Evolutionary conservation across 1,284 basidiomycete species (phyloP).

Genomic region (Ceratobasidium sp.): DNA sequence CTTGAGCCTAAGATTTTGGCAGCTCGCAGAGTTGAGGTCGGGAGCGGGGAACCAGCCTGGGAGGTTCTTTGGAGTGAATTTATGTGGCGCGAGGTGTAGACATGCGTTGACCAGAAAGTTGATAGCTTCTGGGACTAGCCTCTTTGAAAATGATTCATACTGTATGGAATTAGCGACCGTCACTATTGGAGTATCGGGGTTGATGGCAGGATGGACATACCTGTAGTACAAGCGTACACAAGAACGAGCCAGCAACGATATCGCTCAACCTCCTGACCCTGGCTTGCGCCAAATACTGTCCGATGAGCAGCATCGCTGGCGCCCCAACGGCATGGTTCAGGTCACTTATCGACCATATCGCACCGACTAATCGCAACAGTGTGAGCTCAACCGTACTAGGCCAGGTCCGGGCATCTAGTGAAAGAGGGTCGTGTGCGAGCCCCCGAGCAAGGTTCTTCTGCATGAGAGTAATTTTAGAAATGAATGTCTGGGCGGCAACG

Average conservation of each 20-base stretch:
- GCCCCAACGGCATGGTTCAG: constrained; percentile 90
- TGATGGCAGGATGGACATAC: constrained; percentile 50
- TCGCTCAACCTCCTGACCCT: constrained; percentile 81
- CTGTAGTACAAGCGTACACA: constrained; percentile 80
- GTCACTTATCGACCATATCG: constrained; percentile 94
- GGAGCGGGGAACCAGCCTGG: constrained; percentile 78
- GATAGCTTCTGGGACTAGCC: constrained; percentile 89
- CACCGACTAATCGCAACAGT: constrained; percentile 82
- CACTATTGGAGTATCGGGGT: background rate
- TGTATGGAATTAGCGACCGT: constrained; percentile 58
- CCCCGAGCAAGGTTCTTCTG: constrained; percentile 93
- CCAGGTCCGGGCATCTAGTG: constrained; percentile 81
- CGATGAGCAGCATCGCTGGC: constrained; percentile 88
- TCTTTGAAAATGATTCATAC: constrained; percentile 86
- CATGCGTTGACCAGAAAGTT: constrained; percentile 82
- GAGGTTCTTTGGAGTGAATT: constrained; percentile 62
- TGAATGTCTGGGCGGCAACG: constrained; percentile 81
- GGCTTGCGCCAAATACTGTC: constrained; percentile 88
- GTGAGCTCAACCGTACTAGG: constrained; percentile 86
- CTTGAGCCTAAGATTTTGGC: constrained; percentile 48
- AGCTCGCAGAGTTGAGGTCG: constrained; percentile 63
- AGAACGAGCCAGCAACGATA: constrained; percentile 86
- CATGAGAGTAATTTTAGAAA: constrained; percentile 88
- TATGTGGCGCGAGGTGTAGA: constrained; percentile 76
- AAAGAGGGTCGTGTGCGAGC: constrained; percentile 76